Percentiles rank a stretch among this genome's conserved stretches.
Evolutionary conservation across 1,284 basidiomycete genomes (phyloP).

Genomic region (Trichosporon inkin): DNA sequence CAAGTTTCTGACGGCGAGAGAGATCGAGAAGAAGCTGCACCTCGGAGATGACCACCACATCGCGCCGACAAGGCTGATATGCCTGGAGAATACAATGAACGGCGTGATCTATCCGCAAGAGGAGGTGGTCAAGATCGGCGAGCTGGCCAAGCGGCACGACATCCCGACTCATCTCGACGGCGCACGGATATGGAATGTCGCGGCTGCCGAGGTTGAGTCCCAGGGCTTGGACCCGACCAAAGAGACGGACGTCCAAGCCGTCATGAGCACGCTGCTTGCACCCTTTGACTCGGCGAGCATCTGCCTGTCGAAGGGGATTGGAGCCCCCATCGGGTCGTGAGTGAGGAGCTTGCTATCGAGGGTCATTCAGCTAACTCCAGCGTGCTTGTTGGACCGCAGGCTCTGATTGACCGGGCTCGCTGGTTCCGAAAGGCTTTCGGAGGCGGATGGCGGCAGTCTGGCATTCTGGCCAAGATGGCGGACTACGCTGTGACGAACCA

Average conservation of each 20-base stretch:
- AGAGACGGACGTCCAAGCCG: conserved; percentile 50
- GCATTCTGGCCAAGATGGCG: conserved; percentile 73
- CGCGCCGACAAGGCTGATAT: conserved; percentile 74
- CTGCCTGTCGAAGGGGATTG: conserved; percentile 92
- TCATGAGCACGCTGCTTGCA: conserved; percentile 70
- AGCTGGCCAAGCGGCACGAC: conserved; percentile 64
- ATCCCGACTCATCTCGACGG: conserved; percentile 89
- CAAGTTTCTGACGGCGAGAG: conserved; percentile 68
- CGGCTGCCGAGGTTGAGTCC: conserved; percentile 68
- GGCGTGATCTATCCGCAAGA: conserved; percentile 88
- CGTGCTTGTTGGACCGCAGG: conserved; percentile 73
- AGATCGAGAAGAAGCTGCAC: conserved; percentile 69
- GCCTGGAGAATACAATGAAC: conserved; percentile 85
- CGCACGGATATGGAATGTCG: conserved; percentile 82
- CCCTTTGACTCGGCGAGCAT: conserved; percentile 90
- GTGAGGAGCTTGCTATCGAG: neutral
- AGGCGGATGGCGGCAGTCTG: conserved; percentile 91
- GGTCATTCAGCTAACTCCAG: neutral
- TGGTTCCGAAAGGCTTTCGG: conserved; percentile 93
- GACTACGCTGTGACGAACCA: conserved; percentile 81
- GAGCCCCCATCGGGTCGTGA: conserved; percentile 82
- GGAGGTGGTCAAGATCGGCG: conserved; percentile 76
- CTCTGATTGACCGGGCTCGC: conserved; percentile 70
- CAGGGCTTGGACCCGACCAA: conserved; percentile 42
- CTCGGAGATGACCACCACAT: conserved; percentile 69